A percentile compares a stretch with the other conserved stretches of the same genome.
These are phyloP conservation scores for Russula olivacea DNA, from an alignment of 768 basidiomycete species.

Conservation along the genomic window DNA sequence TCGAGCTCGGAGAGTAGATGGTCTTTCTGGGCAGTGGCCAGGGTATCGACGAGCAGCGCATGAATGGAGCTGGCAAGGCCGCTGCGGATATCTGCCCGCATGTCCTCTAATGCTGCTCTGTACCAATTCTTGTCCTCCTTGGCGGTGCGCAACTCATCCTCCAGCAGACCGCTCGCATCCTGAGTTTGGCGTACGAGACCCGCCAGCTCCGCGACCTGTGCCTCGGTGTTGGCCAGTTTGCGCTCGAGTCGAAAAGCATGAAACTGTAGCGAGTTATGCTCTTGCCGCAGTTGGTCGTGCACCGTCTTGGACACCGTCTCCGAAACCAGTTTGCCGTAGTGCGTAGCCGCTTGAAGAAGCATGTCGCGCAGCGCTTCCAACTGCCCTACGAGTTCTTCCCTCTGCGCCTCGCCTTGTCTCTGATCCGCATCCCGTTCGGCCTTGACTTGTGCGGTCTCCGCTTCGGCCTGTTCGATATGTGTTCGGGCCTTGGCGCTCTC, in stretches of 20 bases:
- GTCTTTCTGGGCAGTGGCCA: constrained; percentile 4
- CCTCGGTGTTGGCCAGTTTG: constrained; percentile 62
- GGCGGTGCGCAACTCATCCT: constrained; percentile 25
- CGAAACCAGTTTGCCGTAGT: constrained; percentile 36
- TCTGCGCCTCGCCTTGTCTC: constrained; percentile 34
- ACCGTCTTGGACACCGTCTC: constrained; percentile 26
- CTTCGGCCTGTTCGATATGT: constrained; percentile 35
- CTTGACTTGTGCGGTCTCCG: constrained; percentile 35
- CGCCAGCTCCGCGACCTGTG: constrained; percentile 58
- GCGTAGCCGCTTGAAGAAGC: constrained; percentile 45
- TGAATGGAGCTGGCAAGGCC: background rate
- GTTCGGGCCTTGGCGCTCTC: constrained; percentile 34
- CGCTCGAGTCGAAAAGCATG: constrained; percentile 53
- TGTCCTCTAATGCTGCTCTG: constrained; percentile 10
- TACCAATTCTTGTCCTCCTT: constrained; percentile 25
- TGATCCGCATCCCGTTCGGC: constrained; percentile 32
- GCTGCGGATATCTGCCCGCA: background rate
- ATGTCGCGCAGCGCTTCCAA: constrained; percentile 46
- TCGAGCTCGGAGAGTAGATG: constrained; percentile 12
- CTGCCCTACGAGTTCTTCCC: constrained; percentile 44
- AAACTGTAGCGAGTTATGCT: constrained; percentile 39
- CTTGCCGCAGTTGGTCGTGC: constrained; percentile 27
- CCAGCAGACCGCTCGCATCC: constrained; percentile 46
- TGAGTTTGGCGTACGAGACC: constrained; percentile 53
- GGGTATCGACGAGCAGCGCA: background rate